phyloP scores from a whole-genome alignment of 371 early-diverging fungal genomes.

The Capillidium rhysosporum region DNA sequence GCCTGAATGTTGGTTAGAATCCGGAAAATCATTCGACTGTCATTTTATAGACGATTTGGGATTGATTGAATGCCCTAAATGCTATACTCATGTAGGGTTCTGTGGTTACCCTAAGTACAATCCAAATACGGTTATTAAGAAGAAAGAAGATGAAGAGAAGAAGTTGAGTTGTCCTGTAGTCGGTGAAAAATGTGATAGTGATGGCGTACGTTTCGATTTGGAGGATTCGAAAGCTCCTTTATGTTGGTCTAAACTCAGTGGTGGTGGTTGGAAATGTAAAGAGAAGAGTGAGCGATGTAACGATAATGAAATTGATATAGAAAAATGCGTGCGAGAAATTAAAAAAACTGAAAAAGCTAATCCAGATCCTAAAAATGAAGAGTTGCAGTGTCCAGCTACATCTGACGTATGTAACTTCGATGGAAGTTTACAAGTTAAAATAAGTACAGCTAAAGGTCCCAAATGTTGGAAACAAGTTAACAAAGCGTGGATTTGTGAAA shows the following conservation, averaged over 20 bases:
- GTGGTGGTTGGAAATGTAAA: no score
- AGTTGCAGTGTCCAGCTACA: neutral
- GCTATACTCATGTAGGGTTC: neutral
- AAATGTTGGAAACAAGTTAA: neutral
- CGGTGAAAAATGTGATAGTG: neutral
- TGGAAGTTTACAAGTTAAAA: neutral
- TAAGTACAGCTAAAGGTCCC: neutral
- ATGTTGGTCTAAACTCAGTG: neutral
- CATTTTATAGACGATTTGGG: neutral
- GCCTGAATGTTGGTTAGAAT: neutral
- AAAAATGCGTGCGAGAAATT: neutral
- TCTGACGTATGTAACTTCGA: neutral
- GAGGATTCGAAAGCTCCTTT: neutral
- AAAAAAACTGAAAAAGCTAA: neutral
- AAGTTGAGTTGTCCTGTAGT: neutral
- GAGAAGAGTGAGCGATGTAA: no score
- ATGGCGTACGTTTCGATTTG: neutral
- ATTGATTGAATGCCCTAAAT: neutral
- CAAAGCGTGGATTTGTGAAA: neutral
- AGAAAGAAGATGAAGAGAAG: no score
- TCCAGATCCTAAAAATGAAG: neutral
- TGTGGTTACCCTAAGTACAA: neutral
- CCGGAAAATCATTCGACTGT: neutral
- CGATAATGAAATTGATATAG: no score
- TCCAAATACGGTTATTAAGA: neutral